phyloP scores from a whole-genome alignment of 495 filamentous ascomycete species.

The Diplogelasinospora grovesii region DNA sequence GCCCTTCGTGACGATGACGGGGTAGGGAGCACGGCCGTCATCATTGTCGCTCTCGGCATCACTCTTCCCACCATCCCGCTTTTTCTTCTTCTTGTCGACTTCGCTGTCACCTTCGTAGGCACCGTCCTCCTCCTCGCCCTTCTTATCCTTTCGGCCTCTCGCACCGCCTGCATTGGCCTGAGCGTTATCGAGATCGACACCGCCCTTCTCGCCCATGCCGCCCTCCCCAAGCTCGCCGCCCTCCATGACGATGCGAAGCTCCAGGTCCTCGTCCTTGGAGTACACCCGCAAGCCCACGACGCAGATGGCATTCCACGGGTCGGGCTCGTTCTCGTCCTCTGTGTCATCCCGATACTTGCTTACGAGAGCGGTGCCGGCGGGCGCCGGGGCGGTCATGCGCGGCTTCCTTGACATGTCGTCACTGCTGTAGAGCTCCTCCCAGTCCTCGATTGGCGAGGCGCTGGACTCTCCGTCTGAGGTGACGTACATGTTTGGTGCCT shows the following conservation, averaged over 20 bases:
- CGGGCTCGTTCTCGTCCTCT: conserved; percentile 40
- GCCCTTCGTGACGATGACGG: conserved; percentile 28
- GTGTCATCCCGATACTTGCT: conserved; percentile 35
- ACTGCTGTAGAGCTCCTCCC: conserved; percentile 43
- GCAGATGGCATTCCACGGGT: conserved; percentile 47
- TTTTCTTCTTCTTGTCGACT: conserved; percentile 18
- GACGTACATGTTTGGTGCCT: conserved; percentile 22
- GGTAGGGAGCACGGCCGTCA: conserved; percentile 19
- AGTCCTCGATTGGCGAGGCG: conserved; percentile 43
- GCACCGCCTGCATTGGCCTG: conserved; percentile 45
- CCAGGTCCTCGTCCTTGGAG: conserved; percentile 41
- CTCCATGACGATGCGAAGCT: conserved; percentile 42
- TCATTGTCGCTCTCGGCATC: conserved; percentile 15
- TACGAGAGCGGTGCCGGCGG: conserved; percentile 21
- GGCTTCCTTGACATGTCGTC: conserved; percentile 47
- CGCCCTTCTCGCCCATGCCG: conserved; percentile 46
- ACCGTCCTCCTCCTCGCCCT: conserved; percentile 22
- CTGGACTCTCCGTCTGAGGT: conserved; percentile 41
- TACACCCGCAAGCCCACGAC: conserved; percentile 45
- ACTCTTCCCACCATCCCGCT: conserved; percentile 13
- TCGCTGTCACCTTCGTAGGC: conserved; percentile 32
- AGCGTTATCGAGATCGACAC: conserved; percentile 42
- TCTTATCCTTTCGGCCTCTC: conserved; percentile 16
- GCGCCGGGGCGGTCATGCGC: conserved; percentile 26
- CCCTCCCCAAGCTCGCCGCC: conserved; percentile 41